Percentiles rank a stretch among this genome's conserved stretches.
Evolutionary conservation across 768 basidiomycete genomes (phyloP).

Genomic region (Hypsizygus marmoreus): DNA sequence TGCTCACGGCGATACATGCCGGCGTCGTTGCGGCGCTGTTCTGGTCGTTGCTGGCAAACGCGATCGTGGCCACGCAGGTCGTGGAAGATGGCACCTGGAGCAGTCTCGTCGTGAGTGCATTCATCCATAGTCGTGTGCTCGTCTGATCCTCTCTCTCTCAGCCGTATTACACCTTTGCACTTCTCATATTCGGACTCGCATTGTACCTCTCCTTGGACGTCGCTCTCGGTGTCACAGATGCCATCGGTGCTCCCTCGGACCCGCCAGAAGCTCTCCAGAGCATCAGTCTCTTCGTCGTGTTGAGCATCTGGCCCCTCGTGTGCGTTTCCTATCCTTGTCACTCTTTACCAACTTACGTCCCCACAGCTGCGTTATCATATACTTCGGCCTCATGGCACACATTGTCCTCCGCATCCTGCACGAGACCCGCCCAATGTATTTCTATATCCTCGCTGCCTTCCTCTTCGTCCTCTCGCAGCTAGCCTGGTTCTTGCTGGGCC

Average conservation of each 20-base stretch:
- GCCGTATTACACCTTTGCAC: slow-evolving; percentile 62
- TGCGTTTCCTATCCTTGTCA: slow-evolving; percentile 3
- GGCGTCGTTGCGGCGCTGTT: slow-evolving; percentile 77
- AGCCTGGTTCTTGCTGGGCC: slow-evolving; percentile 78
- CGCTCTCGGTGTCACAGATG: slow-evolving; percentile 62
- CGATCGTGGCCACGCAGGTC: slow-evolving; percentile 80
- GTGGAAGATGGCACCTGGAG: slow-evolving; percentile 88
- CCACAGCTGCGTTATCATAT: slow-evolving; percentile 48
- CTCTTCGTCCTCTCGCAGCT: slow-evolving; percentile 83
- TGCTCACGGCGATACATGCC: slow-evolving; percentile 77
- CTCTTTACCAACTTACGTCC: not conserved
- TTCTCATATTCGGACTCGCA: slow-evolving; percentile 69
- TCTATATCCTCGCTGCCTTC: slow-evolving; percentile 70
- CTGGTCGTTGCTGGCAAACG: slow-evolving; percentile 78
- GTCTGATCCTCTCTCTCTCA: slow-evolving; percentile 25
- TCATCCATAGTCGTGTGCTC: slow-evolving; percentile 1
- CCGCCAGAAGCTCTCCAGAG: slow-evolving; percentile 60
- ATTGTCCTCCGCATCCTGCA: slow-evolving; percentile 76
- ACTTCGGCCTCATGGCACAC: slow-evolving; percentile 76
- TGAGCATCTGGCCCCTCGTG: slow-evolving; percentile 67
- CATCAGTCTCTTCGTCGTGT: slow-evolving; percentile 80
- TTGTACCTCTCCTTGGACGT: slow-evolving; percentile 87
- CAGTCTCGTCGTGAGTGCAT: slow-evolving; percentile 59
- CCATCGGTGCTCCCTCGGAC: slow-evolving; percentile 56
- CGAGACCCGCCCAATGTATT: slow-evolving; percentile 80